Evolutionary conservation across 164 flowering plant genomes (phyloP).

Genomic region (Macadamia tetraphylla): DNA sequence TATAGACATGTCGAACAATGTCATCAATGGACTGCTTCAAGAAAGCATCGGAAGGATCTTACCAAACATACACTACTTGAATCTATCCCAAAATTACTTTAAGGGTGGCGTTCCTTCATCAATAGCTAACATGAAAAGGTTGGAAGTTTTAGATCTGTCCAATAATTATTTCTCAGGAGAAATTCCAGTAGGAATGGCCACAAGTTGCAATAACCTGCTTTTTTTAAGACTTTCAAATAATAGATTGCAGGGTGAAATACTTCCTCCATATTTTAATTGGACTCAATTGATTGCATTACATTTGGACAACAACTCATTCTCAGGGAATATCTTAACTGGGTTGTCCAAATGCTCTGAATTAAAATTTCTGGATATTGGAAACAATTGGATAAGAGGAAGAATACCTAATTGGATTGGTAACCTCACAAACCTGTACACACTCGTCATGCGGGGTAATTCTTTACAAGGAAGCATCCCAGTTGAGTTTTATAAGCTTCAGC

Average conservation of each 20-base stretch:
- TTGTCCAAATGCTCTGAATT: neutral
- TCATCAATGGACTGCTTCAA: neutral
- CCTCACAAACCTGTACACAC: neutral
- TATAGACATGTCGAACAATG: neutral
- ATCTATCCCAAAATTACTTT: neutral
- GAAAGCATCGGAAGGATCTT: neutral
- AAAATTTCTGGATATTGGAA: neutral
- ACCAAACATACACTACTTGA: neutral
- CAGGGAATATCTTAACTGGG: neutral
- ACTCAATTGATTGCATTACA: neutral
- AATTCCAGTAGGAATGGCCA: neutral
- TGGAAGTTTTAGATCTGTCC: neutral
- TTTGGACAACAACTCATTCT: constrained; percentile 5
- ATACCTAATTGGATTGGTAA: neutral
- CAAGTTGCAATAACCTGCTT: neutral
- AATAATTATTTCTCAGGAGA: constrained; percentile 5
- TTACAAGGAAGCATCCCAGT: constrained; percentile 3
- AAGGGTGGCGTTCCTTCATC: neutral
- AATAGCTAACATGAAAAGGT: neutral
- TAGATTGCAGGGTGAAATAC: constrained; percentile 3
- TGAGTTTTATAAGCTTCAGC: neutral
- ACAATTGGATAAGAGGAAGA: neutral
- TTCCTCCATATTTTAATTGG: neutral
- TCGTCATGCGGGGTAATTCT: neutral
- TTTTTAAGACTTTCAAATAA: constrained; percentile 5